Evolutionary conservation across 2,329 filamentous ascomycete species (phyloP), one percentile per base, ranked within the genome.

Genomic region (Exophiala oligosperma): DNA sequence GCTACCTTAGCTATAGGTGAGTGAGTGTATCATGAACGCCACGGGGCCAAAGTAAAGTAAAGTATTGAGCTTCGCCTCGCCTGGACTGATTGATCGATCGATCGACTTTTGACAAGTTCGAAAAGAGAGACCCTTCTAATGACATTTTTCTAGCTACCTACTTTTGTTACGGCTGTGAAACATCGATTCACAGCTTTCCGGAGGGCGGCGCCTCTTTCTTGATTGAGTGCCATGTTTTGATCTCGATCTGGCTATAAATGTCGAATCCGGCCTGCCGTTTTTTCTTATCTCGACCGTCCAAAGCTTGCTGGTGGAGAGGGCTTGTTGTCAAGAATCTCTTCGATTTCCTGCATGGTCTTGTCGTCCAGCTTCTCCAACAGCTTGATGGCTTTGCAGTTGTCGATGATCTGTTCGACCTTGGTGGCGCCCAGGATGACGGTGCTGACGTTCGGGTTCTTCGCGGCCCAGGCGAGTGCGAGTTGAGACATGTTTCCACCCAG

Each of bases 401-500:
- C 76, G 7, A 70, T 65, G 12, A 79, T 69, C 65, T 79, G 77
- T 62, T 77, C 74, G 2, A 73, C 71, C 49, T 72, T 70, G 11
- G 74, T 77, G 3, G 76, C 77, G 1, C 83, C 73, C 0, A 83
- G 75, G 52, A 84, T 84, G 65, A 84, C 81, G 6, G 70, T 70
- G 28, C 68, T 71, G 52, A 85, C 82, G 62, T 85, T 81, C 3
- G 73, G 71, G 69, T 85, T 85, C 72, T 80, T 83, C 41, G 80
- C 74, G 54, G 71, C 70, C 82, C 82, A 85, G 1, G 82, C 82
- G 40, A 85, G 72, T 24, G 81, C 75, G 24, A 85, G 74, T 65
- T 82, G 79, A 3, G 78, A 76, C 44, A 82, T 79, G 43, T 82
- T 84, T 59, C 86, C 77, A 11, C 81, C 85, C 41, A 91, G 75